Base-by-base conservation (phyloP, 169 alveolate genomes). In the Plasmodium adleri region DNA sequence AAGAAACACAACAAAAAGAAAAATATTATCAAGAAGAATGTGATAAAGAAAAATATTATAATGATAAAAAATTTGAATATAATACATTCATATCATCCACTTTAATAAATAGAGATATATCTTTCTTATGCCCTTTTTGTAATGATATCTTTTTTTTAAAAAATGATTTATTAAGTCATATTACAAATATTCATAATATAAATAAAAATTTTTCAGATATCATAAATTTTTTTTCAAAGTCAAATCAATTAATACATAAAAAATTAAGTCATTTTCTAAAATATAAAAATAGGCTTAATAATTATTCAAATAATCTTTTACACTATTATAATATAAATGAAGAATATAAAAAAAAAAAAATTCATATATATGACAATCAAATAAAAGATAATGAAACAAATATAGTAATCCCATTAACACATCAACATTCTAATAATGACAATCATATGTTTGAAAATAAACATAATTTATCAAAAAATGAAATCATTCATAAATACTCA, bases 161-260 rank as follows among this genome's bases (percentile, higher is more conserved):
- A 68, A 67, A 70, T n/a, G 91, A 83, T 67, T 83, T 83, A 66
- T 72, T 83, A 59, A 83, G 63, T 63, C 91, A 83, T 28, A 83
- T 83, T 52, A 43, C 91, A 24, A 83, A 52, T 83, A 28, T 83
- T 47, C 91, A 83, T 43, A 68, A 83, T 56, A 63, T 70, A 60
- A 83, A 83, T 39, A 67, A 72, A 72, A 83, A 45, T 6, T 54
- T 68, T 68, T 83, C 91, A 3, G 71, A 67, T 15, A 26, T 83
- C 24, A 68, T 83, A 13, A 68, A 63, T 39, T 83, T 83, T 49
- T 68, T 83, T 54, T 83, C 91, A n/a, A 68, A 83, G 13, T 54
- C 80, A n/a, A 83, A 83, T 20, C 91, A 83, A 6, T 56, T 50
- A 47, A 83, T 68, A 70, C 91, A 83, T 68, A 83, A 63, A 60